A percentile compares a stretch with the other conserved stretches of the same genome.
These are phyloP conservation scores for Gnaphalium uliginosum DNA, from an alignment of 129 eudicot species.

Conservation along the genomic window DNA sequence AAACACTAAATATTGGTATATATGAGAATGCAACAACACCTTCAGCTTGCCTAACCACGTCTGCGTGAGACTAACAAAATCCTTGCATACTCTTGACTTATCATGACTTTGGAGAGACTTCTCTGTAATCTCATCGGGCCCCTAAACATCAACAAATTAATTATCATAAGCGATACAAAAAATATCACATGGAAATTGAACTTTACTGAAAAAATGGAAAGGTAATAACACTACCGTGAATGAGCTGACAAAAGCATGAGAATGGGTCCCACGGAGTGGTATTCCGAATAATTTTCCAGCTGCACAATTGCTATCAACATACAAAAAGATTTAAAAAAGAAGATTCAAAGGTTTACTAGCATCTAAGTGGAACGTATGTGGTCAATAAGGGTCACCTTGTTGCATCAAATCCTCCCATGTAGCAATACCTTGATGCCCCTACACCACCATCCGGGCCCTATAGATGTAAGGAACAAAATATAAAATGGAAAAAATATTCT, in stretches of 20 bases:
- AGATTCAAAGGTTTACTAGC: neutral
- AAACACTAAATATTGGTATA: constrained; percentile 9
- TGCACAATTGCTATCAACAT: constrained; percentile 81
- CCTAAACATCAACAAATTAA: constrained; percentile 48
- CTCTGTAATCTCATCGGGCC: constrained; percentile 85
- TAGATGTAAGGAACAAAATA: neutral
- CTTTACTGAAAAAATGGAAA: constrained; percentile 15
- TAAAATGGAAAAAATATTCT: neutral
- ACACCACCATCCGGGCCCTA: constrained; percentile 99
- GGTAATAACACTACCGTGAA: constrained; percentile 57
- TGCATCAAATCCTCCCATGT: constrained; percentile 98
- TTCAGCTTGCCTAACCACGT: constrained; percentile 84
- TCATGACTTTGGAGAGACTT: constrained; percentile 69
- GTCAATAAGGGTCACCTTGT: constrained; percentile 64
- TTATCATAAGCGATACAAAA: constrained; percentile 5
- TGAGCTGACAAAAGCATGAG: constrained; percentile 97
- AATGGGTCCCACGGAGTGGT: constrained; percentile 97
- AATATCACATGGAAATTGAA: neutral
- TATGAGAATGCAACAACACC: constrained; percentile 45
- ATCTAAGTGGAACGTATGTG: neutral
- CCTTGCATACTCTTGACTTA: constrained; percentile 69
- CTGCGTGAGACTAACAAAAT: constrained; percentile 79
- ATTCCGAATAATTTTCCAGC: constrained; percentile 98
- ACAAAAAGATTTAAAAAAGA: constrained; percentile 6
- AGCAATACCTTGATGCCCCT: constrained; percentile 93